Conservation (phyloP, 2,329 filamentous ascomycete species). For the Tetracladium maxilliforme region DNA sequence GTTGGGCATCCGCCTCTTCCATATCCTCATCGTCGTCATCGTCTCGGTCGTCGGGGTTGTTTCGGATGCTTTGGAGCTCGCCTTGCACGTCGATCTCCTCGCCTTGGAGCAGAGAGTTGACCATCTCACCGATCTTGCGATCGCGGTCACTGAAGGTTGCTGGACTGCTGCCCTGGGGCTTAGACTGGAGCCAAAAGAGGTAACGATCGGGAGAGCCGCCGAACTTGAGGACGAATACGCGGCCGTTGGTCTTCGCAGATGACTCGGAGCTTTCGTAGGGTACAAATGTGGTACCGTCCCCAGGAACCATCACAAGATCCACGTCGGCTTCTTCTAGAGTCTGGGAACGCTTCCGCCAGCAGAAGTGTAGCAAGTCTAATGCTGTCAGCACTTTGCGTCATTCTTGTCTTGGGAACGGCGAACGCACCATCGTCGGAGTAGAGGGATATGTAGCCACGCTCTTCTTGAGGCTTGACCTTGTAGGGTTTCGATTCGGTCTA, state of each 20-base stretch:
- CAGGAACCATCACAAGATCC: constrained; percentile 87
- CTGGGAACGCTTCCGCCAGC: constrained; percentile 75
- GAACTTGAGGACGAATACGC: constrained; percentile 90
- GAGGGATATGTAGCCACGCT: constrained; percentile 80
- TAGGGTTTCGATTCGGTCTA: constrained; percentile 41
- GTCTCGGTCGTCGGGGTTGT: constrained; percentile 31
- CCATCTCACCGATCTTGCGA: constrained; percentile 74
- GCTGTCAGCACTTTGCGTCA: constrained; percentile 2
- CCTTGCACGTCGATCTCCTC: constrained; percentile 69
- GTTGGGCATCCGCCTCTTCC: constrained; percentile 59
- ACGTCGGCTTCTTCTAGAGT: constrained; percentile 61
- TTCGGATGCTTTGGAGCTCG: constrained; percentile 53
- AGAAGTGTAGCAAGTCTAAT: constrained; percentile 67
- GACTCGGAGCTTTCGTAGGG: constrained; percentile 57
- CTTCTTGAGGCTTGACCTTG: constrained; percentile 59
- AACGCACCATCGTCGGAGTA: constrained; percentile 73
- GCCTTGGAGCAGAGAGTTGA: constrained; percentile 72
- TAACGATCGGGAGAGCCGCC: constrained; percentile 79
- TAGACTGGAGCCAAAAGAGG: constrained; percentile 94
- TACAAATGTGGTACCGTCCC: constrained; percentile 73
- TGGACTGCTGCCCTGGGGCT: constrained; percentile 60
- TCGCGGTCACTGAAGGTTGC: constrained; percentile 77
- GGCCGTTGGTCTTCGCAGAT: constrained; percentile 61
- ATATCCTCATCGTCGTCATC: constrained; percentile 64
- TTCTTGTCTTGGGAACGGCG: background rate